Base-by-base conservation (phyloP, 2,329 filamentous ascomycete species). In the Microthyrium microscopicum region DNA sequence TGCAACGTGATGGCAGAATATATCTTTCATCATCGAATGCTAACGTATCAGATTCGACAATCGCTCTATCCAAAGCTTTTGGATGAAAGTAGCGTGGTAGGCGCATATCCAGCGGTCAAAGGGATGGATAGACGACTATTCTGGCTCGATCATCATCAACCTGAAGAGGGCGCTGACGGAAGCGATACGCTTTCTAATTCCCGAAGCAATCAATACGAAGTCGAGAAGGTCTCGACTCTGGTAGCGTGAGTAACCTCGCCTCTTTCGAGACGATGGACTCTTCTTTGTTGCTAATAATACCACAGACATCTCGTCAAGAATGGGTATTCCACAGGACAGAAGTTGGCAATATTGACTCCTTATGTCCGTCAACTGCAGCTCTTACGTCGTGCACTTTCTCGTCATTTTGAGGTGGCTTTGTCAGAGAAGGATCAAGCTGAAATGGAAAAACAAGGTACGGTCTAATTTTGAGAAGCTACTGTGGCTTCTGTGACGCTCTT, bases 281-380 rank as follows among this genome's bases (percentile, higher is more conserved):
- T n/a, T n/a, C n/a, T n/a, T n/a, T n/a, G n/a, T n/a, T n/a, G n/a
- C n/a, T n/a, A n/a, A n/a, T n/a, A n/a, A n/a, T n/a, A n/a, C n/a
- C n/a, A n/a, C 0, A 62, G 61, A 0, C 76, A 85, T 44, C 51
- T 85, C 1, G 56, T 77, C 4, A 60, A 63, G 0, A 77, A 84
- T 45, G 76, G 76, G 0, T 46, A 43, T 0, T 82, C 84, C 46
- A 49, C 47, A 0, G 50, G 54, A 0, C 58, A 57, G 0, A 72
- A 83, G 2, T 77, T 85, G 37, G 75, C 77, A 0, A 68, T 87
- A 0, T 46, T 85, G 5, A 83, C 77, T 0, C 73, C 72, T 0
- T 77, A 78, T 37, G 49, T 62, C 0, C 70, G 69, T 0, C 72
- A 77, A 39, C 50, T 72, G 2, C 55, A 64, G 4, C 61, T 61